Conservation (phyloP, 345 rosid genomes). For the Hibiscus trionum region DNA sequence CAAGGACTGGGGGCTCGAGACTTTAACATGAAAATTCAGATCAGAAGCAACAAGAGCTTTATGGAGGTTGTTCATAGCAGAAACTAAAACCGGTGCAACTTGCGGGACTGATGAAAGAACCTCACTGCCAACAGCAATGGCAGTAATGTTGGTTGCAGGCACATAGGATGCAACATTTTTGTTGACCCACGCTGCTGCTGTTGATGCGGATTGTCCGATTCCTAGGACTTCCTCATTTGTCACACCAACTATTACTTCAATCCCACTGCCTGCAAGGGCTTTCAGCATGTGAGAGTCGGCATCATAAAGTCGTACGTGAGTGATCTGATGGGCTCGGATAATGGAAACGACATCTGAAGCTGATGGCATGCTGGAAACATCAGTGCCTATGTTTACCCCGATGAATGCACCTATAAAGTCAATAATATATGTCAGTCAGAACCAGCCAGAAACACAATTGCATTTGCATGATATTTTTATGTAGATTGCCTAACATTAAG, state of each 20-base stretch:
- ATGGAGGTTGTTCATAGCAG: conserved; percentile 80
- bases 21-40: conserved; percentile 63
- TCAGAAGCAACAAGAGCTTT: conserved; percentile 85
- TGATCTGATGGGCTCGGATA: conserved; percentile 53
- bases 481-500: background rate
- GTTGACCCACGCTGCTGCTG: conserved; percentile 85
- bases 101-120: conserved; percentile 72
- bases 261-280: conserved; percentile 71
- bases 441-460: background rate
- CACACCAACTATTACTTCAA: conserved; percentile 80
- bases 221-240: conserved; percentile 67
- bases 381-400: conserved; percentile 88
- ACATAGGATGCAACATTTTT: conserved; percentile 73
- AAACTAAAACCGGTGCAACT: conserved; percentile 58
- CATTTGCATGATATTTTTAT: background rate
- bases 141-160: conserved; percentile 84
- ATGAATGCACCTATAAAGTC: conserved; percentile 57
- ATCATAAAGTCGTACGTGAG: conserved; percentile 81
- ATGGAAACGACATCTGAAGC: conserved; percentile 52
- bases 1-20: conserved; percentile 81
- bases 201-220: conserved; percentile 68
- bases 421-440: conserved; percentile 9
- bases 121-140: conserved; percentile 93
- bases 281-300: conserved; percentile 80
- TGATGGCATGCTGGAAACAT: conserved; percentile 61